Conservation (phyloP, 768 basidiomycete genomes). For the Calocera cornea region DNA sequence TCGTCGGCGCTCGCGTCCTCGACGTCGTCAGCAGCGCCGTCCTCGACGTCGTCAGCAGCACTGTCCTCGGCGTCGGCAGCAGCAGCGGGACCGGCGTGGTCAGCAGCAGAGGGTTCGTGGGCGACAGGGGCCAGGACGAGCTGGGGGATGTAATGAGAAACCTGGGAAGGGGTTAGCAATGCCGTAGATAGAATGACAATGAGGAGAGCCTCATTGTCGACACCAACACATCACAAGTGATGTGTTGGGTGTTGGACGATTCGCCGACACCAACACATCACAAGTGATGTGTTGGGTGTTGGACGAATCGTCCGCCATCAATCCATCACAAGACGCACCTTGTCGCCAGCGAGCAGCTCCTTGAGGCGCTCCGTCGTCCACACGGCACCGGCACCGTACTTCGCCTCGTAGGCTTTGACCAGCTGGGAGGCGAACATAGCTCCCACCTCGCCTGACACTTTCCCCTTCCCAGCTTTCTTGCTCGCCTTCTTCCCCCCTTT, state of each 20-base stretch:
- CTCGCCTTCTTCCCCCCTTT: constrained; percentile 29
- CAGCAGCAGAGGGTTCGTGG: not conserved
- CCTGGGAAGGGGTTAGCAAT: not conserved
- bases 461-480: constrained; percentile 12
- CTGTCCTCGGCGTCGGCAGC: too few species aligned
- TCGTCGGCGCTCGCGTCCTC: not conserved
- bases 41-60: not conserved
- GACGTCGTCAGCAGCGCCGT: too few species aligned
- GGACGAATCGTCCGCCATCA: constrained; percentile 18
- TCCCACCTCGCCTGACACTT: not conserved
- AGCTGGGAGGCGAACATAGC: not conserved
- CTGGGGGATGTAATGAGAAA: not conserved
- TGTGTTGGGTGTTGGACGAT: not conserved
- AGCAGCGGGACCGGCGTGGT: too few species aligned
- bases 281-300: not conserved
- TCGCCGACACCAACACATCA: not conserved
- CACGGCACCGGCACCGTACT: constrained; percentile 26
- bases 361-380: constrained; percentile 36
- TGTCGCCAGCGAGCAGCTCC: constrained; percentile 33
- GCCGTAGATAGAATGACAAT: not conserved
- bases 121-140: not conserved
- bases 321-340: constrained; percentile 33
- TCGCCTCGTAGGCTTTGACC: not conserved
- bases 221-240: constrained; percentile 31
- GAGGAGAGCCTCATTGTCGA: constrained; percentile 14